Evolutionary conservation across 2,329 filamentous ascomycete species (phyloP), one percentile per base, ranked within the genome.

Genomic region (Penicillium sp.): DNA sequence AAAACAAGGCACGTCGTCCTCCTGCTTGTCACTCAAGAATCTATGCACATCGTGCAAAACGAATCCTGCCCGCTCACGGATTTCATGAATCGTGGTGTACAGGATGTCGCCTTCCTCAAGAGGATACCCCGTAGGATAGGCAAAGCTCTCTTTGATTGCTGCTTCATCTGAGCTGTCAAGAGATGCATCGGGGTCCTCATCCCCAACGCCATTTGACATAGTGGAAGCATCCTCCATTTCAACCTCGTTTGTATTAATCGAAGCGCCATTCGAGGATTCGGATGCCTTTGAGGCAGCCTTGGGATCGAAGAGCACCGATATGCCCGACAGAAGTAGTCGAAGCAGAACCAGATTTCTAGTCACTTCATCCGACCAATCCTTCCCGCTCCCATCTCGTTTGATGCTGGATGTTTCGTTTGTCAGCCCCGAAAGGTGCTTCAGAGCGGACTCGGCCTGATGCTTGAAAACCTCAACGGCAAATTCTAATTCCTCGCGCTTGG

Each of bases 301-400:
- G 1, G 92, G 88, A 70, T 97, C 92, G 72, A 99, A 98, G 11
- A 99, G 82, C 1, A 90, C 88, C 7, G 94, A 93, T 59, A 96
- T 88, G 55, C 95, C 95, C 3, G 94, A 96, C 28, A 96, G 87
- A 47, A 96, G 87, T n/a, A 99, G 83, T 34, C 94, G 85, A 14
- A 99, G 82, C 54, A 97, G 88, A 12, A 94, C 91, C 58, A 99
- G 83, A 66, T 96, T 92, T 57, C 95, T 84, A 1, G 92, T 94
- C 31, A 98, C 89, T 74, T 99, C 96, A 73, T 99, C 95, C 0
- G 94, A 97, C 95, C 95, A 99, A 69, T 97, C 94, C 76, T 98
- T 99, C 67, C 96, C 96, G 74, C 94, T 96, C 39, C 95, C 95
- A 66, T 93, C 94, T 58, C 94, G 86, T 75, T 92, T 96, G 55